phyloP scores from a whole-genome alignment of 2,329 filamentous ascomycete genomes.

The Calonectria pauciramosa region DNA sequence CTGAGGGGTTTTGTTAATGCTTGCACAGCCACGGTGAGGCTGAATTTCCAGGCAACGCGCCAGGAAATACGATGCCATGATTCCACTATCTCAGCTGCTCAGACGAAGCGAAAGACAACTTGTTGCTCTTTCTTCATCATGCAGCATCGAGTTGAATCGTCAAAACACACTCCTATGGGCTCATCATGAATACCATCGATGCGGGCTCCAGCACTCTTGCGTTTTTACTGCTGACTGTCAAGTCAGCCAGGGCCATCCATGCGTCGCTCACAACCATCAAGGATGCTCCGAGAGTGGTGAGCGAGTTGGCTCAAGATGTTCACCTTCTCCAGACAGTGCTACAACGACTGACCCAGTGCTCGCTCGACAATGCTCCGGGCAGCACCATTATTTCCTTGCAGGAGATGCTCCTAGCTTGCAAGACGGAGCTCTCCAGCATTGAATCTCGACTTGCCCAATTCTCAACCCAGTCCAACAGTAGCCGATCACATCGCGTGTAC shows the following conservation, averaged over 20 bases:
- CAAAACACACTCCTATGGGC: not conserved
- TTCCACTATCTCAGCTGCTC: not conserved
- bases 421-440: not conserved
- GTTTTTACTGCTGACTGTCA: not conserved
- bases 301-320: not conserved
- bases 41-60: not conserved
- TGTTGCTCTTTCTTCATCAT: too few relatives aligned
- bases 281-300: not conserved
- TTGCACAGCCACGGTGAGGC: conserved; percentile 4
- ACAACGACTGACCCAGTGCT: not conserved
- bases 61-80: not conserved
- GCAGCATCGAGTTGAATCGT: not conserved
- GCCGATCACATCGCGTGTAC: not conserved
- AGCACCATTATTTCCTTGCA: not conserved
- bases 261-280: not conserved
- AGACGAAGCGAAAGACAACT: not conserved
- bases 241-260: not conserved
- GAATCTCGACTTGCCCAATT: not conserved
- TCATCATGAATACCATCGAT: not conserved
- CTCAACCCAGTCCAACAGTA: not conserved
- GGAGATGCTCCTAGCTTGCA: not conserved
- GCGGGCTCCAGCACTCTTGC: not conserved
- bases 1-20: not conserved
- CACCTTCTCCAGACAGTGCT: not conserved
- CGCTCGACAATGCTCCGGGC: not conserved